phyloP scores from a whole-genome alignment of 192 early-diverging fungal genomes.

The Diversispora epigaea region DNA sequence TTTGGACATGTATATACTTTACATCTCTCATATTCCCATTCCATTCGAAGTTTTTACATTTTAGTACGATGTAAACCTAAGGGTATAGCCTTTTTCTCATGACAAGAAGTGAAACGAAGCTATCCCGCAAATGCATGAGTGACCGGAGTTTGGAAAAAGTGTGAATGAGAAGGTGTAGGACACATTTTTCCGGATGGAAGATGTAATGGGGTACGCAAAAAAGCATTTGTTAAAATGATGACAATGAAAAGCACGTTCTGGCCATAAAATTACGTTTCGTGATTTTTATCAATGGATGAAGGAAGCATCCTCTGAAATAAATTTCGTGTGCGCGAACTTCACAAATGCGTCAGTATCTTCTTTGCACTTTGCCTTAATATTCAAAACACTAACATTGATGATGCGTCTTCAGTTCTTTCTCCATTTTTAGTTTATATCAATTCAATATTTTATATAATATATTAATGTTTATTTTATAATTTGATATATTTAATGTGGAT shows the following conservation, averaged over 20 bases:
- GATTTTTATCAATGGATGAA: slow-evolving; percentile 26
- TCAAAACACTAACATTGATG: slow-evolving; percentile 31
- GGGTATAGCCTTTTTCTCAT: slow-evolving; percentile 22
- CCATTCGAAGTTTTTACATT: neutral
- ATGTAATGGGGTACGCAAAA: slow-evolving; percentile 28
- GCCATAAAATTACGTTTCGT: slow-evolving; percentile 30
- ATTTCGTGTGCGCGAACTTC: slow-evolving; percentile 29
- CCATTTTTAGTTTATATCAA: slow-evolving; percentile 28
- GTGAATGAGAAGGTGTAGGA: slow-evolving; percentile 20
- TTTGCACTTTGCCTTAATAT: slow-evolving; percentile 31
- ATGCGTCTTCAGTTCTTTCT: slow-evolving; percentile 33
- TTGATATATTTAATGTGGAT: neutral
- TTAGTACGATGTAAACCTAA: slow-evolving; percentile 24
- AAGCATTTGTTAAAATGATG: slow-evolving; percentile 26
- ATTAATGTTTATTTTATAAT: neutral
- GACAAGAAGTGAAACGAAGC: slow-evolving; percentile 6
- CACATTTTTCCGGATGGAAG: slow-evolving; percentile 18
- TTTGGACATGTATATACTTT: slow-evolving; percentile 30
- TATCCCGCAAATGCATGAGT: slow-evolving; percentile 2
- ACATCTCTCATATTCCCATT: slow-evolving; percentile 4
- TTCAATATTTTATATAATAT: no score
- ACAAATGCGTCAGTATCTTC: slow-evolving; percentile 27
- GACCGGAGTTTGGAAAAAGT: slow-evolving; percentile 20
- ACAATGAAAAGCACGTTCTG: slow-evolving; percentile 29
- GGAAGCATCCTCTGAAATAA: slow-evolving; percentile 30